These are phyloP conservation scores for Nakazawaea ernobii DNA, from an alignment of 805 yeast genomes.

Conservation along the genomic window DNA sequence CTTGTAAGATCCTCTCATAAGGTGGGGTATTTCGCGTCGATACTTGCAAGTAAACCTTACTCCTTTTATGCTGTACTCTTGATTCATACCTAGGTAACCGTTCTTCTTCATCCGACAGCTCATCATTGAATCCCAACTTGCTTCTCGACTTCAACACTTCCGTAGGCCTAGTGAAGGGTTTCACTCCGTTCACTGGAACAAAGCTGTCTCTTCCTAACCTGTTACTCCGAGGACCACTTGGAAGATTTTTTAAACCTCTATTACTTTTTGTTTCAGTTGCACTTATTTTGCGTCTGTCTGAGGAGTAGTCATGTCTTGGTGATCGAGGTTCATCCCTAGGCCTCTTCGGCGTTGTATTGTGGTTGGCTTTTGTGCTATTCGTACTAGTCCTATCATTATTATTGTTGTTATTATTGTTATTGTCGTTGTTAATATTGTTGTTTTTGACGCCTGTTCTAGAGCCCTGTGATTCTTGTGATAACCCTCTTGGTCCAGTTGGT, in stretches of 20 bases:
- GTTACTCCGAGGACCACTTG: constrained; percentile 8
- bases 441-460: background rate
- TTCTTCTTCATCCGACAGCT: constrained; percentile 8
- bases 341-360: background rate
- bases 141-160: constrained; percentile 7
- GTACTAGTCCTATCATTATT: background rate
- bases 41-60: constrained; percentile 6
- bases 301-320: constrained; percentile 2
- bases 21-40: constrained; percentile 26
- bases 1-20: constrained; percentile 75
- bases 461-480: background rate
- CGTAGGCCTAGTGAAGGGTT: constrained; percentile 9
- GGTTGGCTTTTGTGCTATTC: background rate
- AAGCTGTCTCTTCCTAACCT: constrained; percentile 3
- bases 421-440: background rate
- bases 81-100: background rate
- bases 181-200: background rate
- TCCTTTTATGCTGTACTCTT: background rate
- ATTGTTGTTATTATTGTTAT: background rate
- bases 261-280: background rate
- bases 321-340: constrained; percentile 6
- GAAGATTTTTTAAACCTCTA: constrained; percentile 5
- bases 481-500: constrained; percentile 5
- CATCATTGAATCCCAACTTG: constrained; percentile 10
- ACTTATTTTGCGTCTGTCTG: background rate